These are phyloP conservation scores for Fusarium nematophilum DNA, from an alignment of 2,329 filamentous ascomycete genomes.

Conservation along the genomic window DNA sequence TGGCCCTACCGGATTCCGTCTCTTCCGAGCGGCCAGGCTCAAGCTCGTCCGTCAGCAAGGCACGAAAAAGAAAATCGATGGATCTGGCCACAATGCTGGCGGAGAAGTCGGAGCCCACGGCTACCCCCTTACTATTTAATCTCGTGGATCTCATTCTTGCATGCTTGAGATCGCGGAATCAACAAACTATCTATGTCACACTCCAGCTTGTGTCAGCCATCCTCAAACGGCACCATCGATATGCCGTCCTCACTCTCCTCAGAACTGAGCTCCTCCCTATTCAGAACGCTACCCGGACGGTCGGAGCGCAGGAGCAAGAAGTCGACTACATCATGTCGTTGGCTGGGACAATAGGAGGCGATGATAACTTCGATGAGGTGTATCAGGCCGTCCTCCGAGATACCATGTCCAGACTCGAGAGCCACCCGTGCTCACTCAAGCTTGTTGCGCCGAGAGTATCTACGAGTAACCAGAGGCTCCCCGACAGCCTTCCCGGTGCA, in stretches of 20 bases:
- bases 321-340: constrained; percentile 77
- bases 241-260: constrained; percentile 82
- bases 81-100: constrained; percentile 85
- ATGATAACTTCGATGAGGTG: constrained; percentile 76
- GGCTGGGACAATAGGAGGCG: constrained; percentile 74
- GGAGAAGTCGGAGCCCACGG: constrained; percentile 76
- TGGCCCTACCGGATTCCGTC: constrained; percentile 77
- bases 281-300: constrained; percentile 70
- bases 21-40: constrained; percentile 50
- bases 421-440: constrained; percentile 77
- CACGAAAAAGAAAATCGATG: constrained; percentile 87
- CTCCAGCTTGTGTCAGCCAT: constrained; percentile 89
- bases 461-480: constrained; percentile 66
- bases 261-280: constrained; percentile 70
- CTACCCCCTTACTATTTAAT: constrained; percentile 90
- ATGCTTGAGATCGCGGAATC: constrained; percentile 84
- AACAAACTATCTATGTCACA: constrained; percentile 90
- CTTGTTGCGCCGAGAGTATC: constrained; percentile 72
- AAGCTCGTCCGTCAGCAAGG: constrained; percentile 70
- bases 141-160: constrained; percentile 90
- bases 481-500: constrained; percentile 69
- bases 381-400: constrained; percentile 81
- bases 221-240: constrained; percentile 86
- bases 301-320: constrained; percentile 80
- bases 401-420: constrained; percentile 74